Base-by-base conservation (phyloP, 2,329 filamentous ascomycete species). In the Fusarium irregulare region DNA sequence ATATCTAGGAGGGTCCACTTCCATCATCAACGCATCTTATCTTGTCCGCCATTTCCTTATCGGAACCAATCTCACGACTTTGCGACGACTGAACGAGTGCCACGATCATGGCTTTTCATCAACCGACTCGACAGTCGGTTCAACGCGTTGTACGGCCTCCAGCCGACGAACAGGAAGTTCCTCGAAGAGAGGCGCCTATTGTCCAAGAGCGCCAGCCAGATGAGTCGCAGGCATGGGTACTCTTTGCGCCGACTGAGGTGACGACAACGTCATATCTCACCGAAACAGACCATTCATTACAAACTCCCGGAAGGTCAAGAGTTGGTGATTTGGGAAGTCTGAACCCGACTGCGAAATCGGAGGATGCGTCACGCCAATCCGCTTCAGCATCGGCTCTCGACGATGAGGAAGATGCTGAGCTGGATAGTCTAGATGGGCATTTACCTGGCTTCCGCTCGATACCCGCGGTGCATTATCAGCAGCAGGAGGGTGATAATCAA, bases 341-440 rank as follows among this genome's bases (percentile, higher is more conserved):
- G 30, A 88, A 91, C 64, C 92, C 91, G 2, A 85, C 87, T 44
- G 88, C 89, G 8, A 87, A 87, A 66, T 92, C 91, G 27, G 83
- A 86, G 58, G 82, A 82, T 44, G 83, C 84, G 49, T 81, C 82
- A 27, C 78, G 75, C 27, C 79, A 79, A 44, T 81, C 82, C 12
- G 76, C 77, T 14, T 78, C 80, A 51, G 76, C 81, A 20, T 80
- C 82, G 42, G 78, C 76, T 21, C 71, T 78, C 37, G 80, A 80
- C 20, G 78, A 81, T 34, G 89, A 91, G 28, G 92, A 93, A 30
- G 91, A 93, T 66, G 89, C 86, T 27, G 95, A 98, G 78, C 85
- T 98, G 46, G 96, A 99, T 78, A 97, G 94, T 77, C 85, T 98
- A 42, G 95, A 98, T 78, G 94, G 95, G 76, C 94, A 97, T 56